Percentiles rank a stretch among this genome's conserved stretches.
These are phyloP conservation scores for Aureobasidium sp. DNA, from an alignment of 2,329 filamentous ascomycete species.

Conservation along the genomic window DNA sequence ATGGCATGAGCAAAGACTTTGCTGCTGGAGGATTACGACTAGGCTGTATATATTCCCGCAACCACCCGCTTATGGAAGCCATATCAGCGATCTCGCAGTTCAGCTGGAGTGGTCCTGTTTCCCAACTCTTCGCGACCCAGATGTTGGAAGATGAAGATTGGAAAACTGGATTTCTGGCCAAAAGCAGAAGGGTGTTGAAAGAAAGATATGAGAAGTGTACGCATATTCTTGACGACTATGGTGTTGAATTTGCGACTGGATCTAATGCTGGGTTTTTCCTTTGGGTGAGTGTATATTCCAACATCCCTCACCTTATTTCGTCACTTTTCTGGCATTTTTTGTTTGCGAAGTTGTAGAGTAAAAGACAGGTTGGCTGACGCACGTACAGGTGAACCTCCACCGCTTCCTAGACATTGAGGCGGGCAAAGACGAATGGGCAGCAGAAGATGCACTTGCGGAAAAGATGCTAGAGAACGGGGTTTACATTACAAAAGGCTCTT, in stretches of 20 bases:
- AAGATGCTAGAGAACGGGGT: constrained; percentile 42
- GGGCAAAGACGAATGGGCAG: constrained; percentile 27
- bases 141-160: constrained; percentile 28
- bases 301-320: not conserved
- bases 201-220: constrained; percentile 20
- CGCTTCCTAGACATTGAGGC: not conserved
- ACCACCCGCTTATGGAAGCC: constrained; percentile 23
- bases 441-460: constrained; percentile 41
- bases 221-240: constrained; percentile 23
- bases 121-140: constrained; percentile 28
- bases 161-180: constrained; percentile 21
- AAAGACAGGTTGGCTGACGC: not conserved
- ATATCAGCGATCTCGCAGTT: constrained; percentile 24
- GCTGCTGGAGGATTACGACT: constrained; percentile 29
- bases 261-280: constrained; percentile 43
- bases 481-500: constrained; percentile 44
- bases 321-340: no score
- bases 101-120: constrained; percentile 25
- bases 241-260: constrained; percentile 33
- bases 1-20: constrained; percentile 32
- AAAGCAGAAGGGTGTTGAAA: constrained; percentile 20
- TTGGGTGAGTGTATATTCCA: constrained; percentile 26
- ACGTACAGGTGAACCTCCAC: constrained; percentile 26
- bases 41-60: constrained; percentile 24
- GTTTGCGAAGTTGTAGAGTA: no score